Conservation (phyloP, 306 rosid species). For the Vigna hirtella region DNA sequence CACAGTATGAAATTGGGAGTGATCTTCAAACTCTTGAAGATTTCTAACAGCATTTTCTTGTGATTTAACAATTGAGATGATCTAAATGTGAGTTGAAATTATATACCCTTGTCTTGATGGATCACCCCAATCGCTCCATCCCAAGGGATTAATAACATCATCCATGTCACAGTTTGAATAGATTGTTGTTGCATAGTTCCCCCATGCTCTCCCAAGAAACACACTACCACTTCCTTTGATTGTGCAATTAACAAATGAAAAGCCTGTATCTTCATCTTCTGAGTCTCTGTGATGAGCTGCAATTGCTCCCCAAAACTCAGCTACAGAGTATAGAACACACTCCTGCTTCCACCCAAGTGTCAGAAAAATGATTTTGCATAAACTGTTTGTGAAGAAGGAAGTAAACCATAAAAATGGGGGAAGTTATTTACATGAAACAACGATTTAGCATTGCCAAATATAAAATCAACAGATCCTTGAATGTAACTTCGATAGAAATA, state of each 20-base stretch:
- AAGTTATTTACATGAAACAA: slow-evolving; percentile 56
- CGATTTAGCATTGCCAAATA: slow-evolving; percentile 66
- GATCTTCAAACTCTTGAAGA: too few species aligned
- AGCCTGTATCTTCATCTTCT: slow-evolving; percentile 63
- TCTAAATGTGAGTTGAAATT: neutral
- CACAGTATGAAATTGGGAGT: too few species aligned
- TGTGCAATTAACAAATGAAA: slow-evolving; percentile 63
- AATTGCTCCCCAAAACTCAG: slow-evolving; percentile 67
- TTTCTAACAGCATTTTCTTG: too few species aligned
- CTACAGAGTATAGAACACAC: slow-evolving; percentile 61
- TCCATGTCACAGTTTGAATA: slow-evolving; percentile 62
- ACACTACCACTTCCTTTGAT: slow-evolving; percentile 64
- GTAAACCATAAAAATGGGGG: neutral
- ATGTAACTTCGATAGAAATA: slow-evolving; percentile 65
- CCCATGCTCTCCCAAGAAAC: slow-evolving; percentile 80
- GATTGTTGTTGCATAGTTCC: slow-evolving; percentile 62
- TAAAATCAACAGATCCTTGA: slow-evolving; percentile 72
- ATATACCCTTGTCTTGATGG: slow-evolving; percentile 60
- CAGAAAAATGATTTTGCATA: slow-evolving; percentile 6
- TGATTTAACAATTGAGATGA: neutral
- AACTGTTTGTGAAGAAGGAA: neutral
- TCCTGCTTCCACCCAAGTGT: slow-evolving; percentile 45
- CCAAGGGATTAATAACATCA: slow-evolving; percentile 56
- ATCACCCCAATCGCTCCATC: slow-evolving; percentile 72
- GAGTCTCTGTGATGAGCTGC: slow-evolving; percentile 79